A percentile compares a stretch with the other conserved stretches of the same genome.
Conservation (phyloP, 768 basidiomycete species). For the Candolleomyces eurysporus region DNA sequence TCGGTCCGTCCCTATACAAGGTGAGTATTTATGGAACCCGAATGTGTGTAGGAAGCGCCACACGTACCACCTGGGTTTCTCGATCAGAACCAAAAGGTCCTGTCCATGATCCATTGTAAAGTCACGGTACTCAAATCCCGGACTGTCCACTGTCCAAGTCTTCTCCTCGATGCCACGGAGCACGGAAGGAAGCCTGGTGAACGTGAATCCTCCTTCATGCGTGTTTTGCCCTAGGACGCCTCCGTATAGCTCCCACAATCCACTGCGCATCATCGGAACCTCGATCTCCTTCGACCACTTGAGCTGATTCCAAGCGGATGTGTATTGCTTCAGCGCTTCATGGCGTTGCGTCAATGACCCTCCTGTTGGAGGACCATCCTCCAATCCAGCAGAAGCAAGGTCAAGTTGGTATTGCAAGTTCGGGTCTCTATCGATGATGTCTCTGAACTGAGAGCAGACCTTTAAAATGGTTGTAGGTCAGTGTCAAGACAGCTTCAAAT, state of each 20-base stretch:
- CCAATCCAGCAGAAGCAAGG: slow-evolving; percentile 42
- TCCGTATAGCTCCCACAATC: slow-evolving; percentile 58
- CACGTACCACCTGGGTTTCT: slow-evolving; percentile 35
- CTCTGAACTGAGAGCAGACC: slow-evolving; percentile 32
- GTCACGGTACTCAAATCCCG: slow-evolving; percentile 44
- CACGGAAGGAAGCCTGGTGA: slow-evolving; percentile 49
- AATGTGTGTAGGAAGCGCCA: neutral
- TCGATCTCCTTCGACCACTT: slow-evolving; percentile 29
- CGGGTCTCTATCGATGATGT: slow-evolving; percentile 25
- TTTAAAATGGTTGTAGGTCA: slow-evolving; percentile 1
- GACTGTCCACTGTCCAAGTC: slow-evolving; percentile 39
- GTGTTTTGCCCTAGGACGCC: slow-evolving; percentile 49
- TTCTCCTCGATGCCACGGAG: slow-evolving; percentile 44
- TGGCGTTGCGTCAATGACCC: slow-evolving; percentile 33
- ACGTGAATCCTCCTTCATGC: slow-evolving; percentile 30
- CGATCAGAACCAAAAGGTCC: slow-evolving; percentile 56
- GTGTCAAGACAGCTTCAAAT: neutral
- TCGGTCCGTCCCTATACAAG: slow-evolving; percentile 3
- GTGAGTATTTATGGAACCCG: neutral
- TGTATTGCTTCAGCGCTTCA: slow-evolving; percentile 34
- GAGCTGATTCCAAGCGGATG: slow-evolving; percentile 38
- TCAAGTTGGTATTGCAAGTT: slow-evolving; percentile 42
- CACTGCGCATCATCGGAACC: slow-evolving; percentile 40
- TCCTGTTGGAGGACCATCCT: slow-evolving; percentile 31
- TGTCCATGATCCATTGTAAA: slow-evolving; percentile 67